These are phyloP conservation scores for Podospora comata DNA, from an alignment of 495 filamentous ascomycete species.

Conservation along the genomic window DNA sequence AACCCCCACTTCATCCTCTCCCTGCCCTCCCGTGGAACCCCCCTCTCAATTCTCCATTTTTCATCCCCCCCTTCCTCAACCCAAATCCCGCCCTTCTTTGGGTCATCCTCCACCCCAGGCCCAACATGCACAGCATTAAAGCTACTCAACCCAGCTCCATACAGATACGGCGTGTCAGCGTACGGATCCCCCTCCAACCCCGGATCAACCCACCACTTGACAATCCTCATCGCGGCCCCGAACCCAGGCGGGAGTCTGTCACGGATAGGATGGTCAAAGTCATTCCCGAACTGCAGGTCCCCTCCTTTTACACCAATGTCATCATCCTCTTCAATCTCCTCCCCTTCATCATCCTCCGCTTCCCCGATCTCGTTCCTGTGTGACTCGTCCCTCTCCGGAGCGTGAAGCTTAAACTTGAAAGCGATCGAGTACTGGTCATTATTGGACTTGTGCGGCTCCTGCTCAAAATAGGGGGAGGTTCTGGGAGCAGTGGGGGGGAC, in stretches of 20 bases:
- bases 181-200: constrained; percentile 84
- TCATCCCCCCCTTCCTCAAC: constrained; percentile 70
- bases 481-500: constrained; percentile 54
- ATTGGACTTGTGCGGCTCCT: constrained; percentile 55
- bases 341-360: constrained; percentile 12
- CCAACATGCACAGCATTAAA: constrained; percentile 72
- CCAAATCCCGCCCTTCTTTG: constrained; percentile 48
- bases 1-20: constrained; percentile 65
- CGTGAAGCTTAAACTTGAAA: constrained; percentile 69
- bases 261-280: constrained; percentile 84
- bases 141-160: constrained; percentile 68
- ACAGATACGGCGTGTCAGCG: constrained; percentile 79
- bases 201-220: constrained; percentile 84
- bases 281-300: constrained; percentile 85
- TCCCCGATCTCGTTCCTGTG: not conserved
- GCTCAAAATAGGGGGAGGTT: constrained; percentile 70
- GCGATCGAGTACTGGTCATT: constrained; percentile 78
- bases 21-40: constrained; percentile 52
- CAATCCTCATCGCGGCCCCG: constrained; percentile 70
- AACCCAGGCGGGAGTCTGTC: constrained; percentile 86
- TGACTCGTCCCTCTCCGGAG: constrained; percentile 19
- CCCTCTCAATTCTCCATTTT: constrained; percentile 43
- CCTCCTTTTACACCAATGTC: constrained; percentile 55
- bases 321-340: constrained; percentile 8
- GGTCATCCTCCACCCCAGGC: constrained; percentile 37